Evolutionary conservation across 768 basidiomycete species (phyloP).

Genomic region (Mycena olivaceomarginata): DNA sequence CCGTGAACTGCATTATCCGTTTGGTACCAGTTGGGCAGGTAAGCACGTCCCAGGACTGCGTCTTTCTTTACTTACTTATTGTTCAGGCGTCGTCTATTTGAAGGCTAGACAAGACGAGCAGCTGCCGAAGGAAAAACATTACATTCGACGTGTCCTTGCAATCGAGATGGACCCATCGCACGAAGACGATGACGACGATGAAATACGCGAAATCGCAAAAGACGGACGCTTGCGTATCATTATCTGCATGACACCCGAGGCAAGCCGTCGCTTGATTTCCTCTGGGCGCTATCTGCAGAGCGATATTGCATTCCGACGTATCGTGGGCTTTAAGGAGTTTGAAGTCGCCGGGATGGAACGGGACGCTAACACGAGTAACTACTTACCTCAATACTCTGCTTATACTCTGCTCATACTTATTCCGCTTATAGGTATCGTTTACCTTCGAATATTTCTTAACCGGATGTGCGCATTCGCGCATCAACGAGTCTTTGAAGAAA

Average conservation of each 20-base stretch:
- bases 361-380: slow-evolving; percentile 4
- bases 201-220: background rate
- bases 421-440: background rate
- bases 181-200: background rate
- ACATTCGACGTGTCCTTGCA: background rate
- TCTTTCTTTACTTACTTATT: too few species aligned
- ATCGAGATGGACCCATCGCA: background rate
- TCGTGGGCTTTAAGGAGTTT: slow-evolving; percentile 25
- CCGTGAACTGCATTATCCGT: background rate
- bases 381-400: background rate
- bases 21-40: slow-evolving; percentile 19
- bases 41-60: background rate
- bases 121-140: background rate
- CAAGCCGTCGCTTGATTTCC: background rate
- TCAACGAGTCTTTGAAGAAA: background rate
- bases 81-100: background rate
- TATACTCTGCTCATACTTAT: background rate
- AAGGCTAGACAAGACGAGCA: background rate
- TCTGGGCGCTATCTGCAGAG: slow-evolving; percentile 18
- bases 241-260: background rate
- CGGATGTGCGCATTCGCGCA: background rate
- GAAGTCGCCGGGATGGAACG: slow-evolving; percentile 18
- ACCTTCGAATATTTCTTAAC: background rate
- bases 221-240: background rate
- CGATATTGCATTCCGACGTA: slow-evolving; percentile 27